Conservation (phyloP, 1,284 basidiomycete species). For the Pyrrhoderma lamaoense region DNA sequence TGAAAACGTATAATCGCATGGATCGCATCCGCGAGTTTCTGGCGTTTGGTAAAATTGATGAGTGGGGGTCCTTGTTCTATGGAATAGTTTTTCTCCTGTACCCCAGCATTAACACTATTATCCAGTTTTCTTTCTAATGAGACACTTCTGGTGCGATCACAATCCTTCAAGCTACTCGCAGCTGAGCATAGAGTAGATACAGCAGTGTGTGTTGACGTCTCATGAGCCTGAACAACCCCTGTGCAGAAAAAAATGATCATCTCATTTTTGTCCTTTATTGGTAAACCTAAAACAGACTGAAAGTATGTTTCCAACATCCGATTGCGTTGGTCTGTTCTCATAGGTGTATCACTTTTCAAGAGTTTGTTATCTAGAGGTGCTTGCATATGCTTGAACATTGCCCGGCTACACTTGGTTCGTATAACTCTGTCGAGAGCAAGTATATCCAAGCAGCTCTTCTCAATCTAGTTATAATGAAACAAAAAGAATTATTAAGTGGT, state of each 20-base stretch:
- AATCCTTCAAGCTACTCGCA: too few species aligned
- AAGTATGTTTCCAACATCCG: conserved; percentile 84
- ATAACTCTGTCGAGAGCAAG: conserved; percentile 65
- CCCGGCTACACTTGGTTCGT: conserved; percentile 51
- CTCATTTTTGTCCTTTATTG: conserved; percentile 84
- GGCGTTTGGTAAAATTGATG: conserved; percentile 49
- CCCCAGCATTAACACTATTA: too few species aligned
- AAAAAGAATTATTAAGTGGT: too few species aligned
- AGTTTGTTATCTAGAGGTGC: conserved; percentile 84
- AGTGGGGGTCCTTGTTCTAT: conserved; percentile 28
- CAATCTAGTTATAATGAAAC: conserved; percentile 27
- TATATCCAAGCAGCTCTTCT: conserved; percentile 92
- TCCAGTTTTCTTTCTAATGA: too few species aligned
- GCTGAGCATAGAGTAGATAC: too few species aligned
- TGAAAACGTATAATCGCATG: conserved; percentile 54
- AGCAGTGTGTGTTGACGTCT: too few species aligned
- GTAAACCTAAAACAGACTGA: conserved; percentile 76
- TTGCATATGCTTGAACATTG: conserved; percentile 74
- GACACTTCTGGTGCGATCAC: too few species aligned
- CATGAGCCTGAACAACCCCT: conserved; percentile 79
- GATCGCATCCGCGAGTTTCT: conserved; percentile 49
- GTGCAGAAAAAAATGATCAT: conserved; percentile 89
- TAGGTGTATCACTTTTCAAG: conserved; percentile 95
- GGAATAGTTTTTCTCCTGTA: too few species aligned
- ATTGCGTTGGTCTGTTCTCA: conserved; percentile 92